Base-by-base conservation (phyloP, 2,329 filamentous ascomycete genomes). In the Sarocladium brachiariae region DNA sequence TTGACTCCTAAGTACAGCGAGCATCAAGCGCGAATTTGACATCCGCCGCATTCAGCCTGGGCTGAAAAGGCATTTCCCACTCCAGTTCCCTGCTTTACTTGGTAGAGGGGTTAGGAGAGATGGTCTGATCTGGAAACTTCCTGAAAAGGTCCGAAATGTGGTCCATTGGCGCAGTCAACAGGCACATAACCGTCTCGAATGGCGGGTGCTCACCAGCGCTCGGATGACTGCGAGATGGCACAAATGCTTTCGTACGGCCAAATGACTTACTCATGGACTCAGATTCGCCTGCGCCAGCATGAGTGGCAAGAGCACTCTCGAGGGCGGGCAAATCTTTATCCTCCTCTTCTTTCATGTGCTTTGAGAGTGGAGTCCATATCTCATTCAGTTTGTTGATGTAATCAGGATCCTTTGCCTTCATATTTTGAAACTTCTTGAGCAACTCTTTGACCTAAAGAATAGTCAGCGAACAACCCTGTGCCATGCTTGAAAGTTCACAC, bases 101-200 rank as follows among this genome's bases (percentile, higher is more conserved):
- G 38, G 41, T 50, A 6, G 41, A 48, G 14, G 41, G 48, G 31
- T 50, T 53, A 21, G 50, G 50, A 14, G 53, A 54, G 30, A 50
- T 49, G 11, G 50, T 55, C 50, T 65, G 51, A 23, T 71, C 63
- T 2, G 76, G 76, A 56, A 80, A 84, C 58, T 74, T 76, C 18
- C 73, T 63, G 55, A 82, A 79, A 6, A 80, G 48, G 59, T 83
- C 78, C 33, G 64, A 65, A 27, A 84, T 54, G 52, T 71, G 72
- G 59, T 83, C 81, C 16, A 83, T 65, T 0, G 80, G 80, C 13
- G 79, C 77, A 0, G 74, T 64, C 61, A 84, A 54, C 19, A 84
- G 56, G 0, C 75, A 77, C 52, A 70, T 71, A 0, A 70, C 75
- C 0, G 73, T 78, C 67, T 83, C 78, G 52, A 80, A 82, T 0